Percentiles rank a stretch among this genome's conserved stretches.
These are phyloP conservation scores for Pichia sp. DNA, from an alignment of 1,139 yeast genomes.

Conservation along the genomic window DNA sequence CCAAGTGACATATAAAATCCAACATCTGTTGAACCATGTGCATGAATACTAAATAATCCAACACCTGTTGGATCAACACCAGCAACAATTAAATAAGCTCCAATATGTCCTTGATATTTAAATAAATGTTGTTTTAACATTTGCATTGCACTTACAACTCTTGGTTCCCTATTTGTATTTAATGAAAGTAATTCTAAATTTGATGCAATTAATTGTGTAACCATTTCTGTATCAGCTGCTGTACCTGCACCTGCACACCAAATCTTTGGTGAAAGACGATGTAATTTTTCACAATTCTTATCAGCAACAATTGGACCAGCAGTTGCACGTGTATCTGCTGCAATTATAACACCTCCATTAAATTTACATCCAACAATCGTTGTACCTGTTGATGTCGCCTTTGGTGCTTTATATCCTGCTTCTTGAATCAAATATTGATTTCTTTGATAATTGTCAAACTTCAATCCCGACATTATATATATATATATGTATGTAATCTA, in stretches of 20 bases:
- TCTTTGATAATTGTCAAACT: slow-evolving; percentile 90
- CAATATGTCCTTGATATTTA: slow-evolving; percentile 94
- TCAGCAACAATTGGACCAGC: slow-evolving; percentile 95
- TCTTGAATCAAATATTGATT: slow-evolving; percentile 63
- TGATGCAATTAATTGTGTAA: slow-evolving; percentile 84
- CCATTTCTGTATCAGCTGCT: slow-evolving; percentile 99
- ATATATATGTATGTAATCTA: no score
- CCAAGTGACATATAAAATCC: slow-evolving; percentile 91
- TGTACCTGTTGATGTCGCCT: slow-evolving; percentile 95
- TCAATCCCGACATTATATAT: slow-evolving; percentile 69
- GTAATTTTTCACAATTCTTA: slow-evolving; percentile 94
- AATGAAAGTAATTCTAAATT: slow-evolving; percentile 85
- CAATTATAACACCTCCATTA: slow-evolving; percentile 90
- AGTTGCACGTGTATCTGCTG: slow-evolving; percentile 98
- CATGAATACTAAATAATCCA: slow-evolving; percentile 86
- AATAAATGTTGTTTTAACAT: slow-evolving; percentile 91
- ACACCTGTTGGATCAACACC: slow-evolving; percentile 97
- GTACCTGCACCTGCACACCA: slow-evolving; percentile 99
- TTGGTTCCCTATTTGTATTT: slow-evolving; percentile 76
- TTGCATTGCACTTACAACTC: slow-evolving; percentile 91
- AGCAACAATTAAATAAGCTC: slow-evolving; percentile 94
- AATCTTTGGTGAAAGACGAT: slow-evolving; percentile 82
- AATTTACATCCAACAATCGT: slow-evolving; percentile 95
- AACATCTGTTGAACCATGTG: slow-evolving; percentile 95
- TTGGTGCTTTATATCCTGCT: slow-evolving; percentile 67